A percentile compares a stretch with the other conserved stretches of the same genome.
Evolutionary conservation across 2,329 filamentous ascomycete species (phyloP).

Genomic region (Colletotrichum acutatum): DNA sequence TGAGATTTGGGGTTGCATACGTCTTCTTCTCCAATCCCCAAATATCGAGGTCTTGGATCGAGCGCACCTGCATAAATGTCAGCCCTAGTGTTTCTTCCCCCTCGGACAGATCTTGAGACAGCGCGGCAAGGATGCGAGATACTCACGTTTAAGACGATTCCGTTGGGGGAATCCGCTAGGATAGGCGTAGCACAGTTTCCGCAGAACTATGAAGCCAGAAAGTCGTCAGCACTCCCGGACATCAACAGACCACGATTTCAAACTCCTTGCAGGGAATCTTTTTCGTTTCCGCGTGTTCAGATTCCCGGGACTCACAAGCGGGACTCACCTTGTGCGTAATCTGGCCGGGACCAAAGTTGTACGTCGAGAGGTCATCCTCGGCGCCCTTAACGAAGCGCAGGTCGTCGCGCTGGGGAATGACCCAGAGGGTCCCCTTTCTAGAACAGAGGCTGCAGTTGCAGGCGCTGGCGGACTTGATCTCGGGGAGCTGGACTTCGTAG

Average conservation of each 20-base stretch:
- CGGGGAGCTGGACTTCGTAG: slow-evolving; percentile 63
- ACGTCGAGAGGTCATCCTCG: slow-evolving; percentile 52
- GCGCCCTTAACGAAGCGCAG: slow-evolving; percentile 60
- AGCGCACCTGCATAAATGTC: slow-evolving; percentile 47
- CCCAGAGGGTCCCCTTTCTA: slow-evolving; percentile 58
- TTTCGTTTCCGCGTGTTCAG: not conserved
- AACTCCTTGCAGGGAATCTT: not conserved
- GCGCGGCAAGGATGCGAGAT: not conserved
- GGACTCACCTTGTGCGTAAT: slow-evolving; percentile 54
- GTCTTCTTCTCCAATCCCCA: slow-evolving; percentile 48
- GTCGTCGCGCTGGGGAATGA: slow-evolving; percentile 43
- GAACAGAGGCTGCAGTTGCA: slow-evolving; percentile 77
- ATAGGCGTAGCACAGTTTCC: slow-evolving; percentile 59
- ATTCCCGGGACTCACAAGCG: slow-evolving; percentile 42
- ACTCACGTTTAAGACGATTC: slow-evolving; percentile 55
- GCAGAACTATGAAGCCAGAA: slow-evolving; percentile 57
- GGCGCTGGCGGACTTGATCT: slow-evolving; percentile 64
- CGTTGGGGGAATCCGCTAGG: slow-evolving; percentile 43
- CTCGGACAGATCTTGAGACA: not conserved
- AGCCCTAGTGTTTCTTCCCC: not conserved
- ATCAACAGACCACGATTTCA: too few species aligned
- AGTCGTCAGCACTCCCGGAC: not conserved
- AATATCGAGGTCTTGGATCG: slow-evolving; percentile 57
- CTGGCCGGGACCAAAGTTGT: slow-evolving; percentile 53
- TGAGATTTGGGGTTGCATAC: slow-evolving; percentile 44